Base-by-base conservation (phyloP, 768 basidiomycete genomes). In the Mycena capillaripes region DNA sequence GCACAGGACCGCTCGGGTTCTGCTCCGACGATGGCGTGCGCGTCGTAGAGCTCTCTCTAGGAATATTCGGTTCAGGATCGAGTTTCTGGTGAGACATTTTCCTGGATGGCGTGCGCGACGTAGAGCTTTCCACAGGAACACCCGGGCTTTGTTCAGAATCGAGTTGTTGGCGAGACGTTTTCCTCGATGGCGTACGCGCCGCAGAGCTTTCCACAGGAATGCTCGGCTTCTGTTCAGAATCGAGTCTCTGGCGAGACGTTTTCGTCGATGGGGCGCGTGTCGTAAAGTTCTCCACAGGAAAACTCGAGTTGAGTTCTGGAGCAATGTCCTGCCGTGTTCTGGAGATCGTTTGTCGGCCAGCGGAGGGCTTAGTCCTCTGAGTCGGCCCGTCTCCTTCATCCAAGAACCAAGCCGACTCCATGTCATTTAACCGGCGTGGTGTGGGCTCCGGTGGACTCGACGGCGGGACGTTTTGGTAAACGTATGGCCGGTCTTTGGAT, bases 321-420 rank as follows among this genome's bases (percentile, higher is more conserved):
- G 38, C 16, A 38, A n/a, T n/a, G n/a, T n/a, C n/a, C n/a, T n/a
- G n/a, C n/a, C n/a, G n/a, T n/a, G n/a, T n/a, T n/a, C n/a, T n/a
- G n/a, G n/a, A n/a, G n/a, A n/a, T n/a, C n/a, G n/a, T n/a, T n/a
- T n/a, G n/a, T 36, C 12, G 34, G 6, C 34, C 34, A 36, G 34
- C 34, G 52, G 46, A 21, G 27, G 34, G 11, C 21, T 50, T 36
- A 17, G 16, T 29, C 9, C 25, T 16, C 16, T 42, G 27, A 11
- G 58, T 27, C 14, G 12, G 14, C 58, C 5, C 52, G 4, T 46
- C 42, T 30, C 25, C 48, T 8, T 40, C 40, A n/a, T 66, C 64
- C 32, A 55, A 1, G 56, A 71, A 71, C 70, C 70, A 71, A 27
- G 42, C 64, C 3, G 70, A 71, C 42, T 66, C 40, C 32, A 29